These are phyloP conservation scores for Incumbomyces lentus DNA, from an alignment of 2,329 filamentous ascomycete species.

Conservation along the genomic window DNA sequence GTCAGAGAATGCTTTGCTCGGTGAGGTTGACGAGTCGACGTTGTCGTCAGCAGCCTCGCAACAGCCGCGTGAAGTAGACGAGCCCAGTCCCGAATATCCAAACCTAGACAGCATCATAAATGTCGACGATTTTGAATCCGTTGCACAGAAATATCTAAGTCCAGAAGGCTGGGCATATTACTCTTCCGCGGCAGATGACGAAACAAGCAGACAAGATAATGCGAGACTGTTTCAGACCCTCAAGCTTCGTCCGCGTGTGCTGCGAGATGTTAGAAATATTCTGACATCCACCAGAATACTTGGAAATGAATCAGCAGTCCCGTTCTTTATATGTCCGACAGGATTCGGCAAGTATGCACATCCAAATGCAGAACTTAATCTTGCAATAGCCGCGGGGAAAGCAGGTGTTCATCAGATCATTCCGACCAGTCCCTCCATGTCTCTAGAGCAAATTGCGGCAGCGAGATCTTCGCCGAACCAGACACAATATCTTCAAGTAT, in stretches of 20 bases:
- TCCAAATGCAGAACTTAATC: conserved; percentile 2
- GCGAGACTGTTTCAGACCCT: conserved; percentile 34
- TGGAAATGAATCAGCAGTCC: conserved; percentile 26
- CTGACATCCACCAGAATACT: conserved; percentile 28
- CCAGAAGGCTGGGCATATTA: conserved; percentile 31
- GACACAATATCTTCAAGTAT: conserved; percentile 42
- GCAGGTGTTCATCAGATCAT: conserved; percentile 7
- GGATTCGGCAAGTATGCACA: conserved; percentile 6
- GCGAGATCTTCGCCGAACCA: conserved; percentile 1
- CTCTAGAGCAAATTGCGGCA: conserved; percentile 2
- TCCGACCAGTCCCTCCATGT: conserved; percentile 31
- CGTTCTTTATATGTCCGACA: conserved; percentile 27
- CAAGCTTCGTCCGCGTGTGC: conserved; percentile 38
- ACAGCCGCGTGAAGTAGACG: background rate
- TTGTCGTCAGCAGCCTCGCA: background rate
- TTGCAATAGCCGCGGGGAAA: conserved; percentile 1
- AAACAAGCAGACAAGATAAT: conserved; percentile 30
- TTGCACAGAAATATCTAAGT: conserved; percentile 23
- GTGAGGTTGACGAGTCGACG: conserved; percentile 7
- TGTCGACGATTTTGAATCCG: conserved; percentile 29
- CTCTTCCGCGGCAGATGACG: conserved; percentile 41
- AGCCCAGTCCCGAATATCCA: conserved; percentile 14
- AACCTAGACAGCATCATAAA: conserved; percentile 27
- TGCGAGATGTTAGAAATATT: conserved; percentile 30
- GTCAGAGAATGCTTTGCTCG: conserved; percentile 1